phyloP scores from a whole-genome alignment of 148 eudicot species.

The Dysphania ambrosioides region DNA sequence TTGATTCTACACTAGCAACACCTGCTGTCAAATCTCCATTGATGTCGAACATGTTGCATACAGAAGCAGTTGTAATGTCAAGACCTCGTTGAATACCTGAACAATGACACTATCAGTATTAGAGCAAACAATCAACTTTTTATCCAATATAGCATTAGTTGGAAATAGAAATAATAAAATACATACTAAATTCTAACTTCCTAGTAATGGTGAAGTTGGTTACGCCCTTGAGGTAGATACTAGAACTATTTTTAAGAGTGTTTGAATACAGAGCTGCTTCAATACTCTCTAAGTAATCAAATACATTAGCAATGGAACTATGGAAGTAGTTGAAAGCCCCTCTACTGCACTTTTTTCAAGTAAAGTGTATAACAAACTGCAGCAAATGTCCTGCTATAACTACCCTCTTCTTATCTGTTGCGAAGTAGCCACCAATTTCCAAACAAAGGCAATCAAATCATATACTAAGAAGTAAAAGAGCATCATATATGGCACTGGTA shows the following conservation, averaged over 20 bases:
- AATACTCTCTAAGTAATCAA: not conserved
- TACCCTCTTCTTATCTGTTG: not conserved
- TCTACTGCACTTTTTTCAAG: not conserved
- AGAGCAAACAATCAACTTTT: too few relatives aligned
- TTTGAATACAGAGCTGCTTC: not conserved
- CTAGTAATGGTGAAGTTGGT: too few relatives aligned
- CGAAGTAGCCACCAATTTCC: not conserved
- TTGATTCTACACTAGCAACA: slow-evolving; percentile 80
- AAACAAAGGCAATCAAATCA: slow-evolving; percentile 8
- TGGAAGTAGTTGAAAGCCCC: slow-evolving; percentile 3
- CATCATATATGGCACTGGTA: too few relatives aligned
- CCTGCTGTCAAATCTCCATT: slow-evolving; percentile 82
- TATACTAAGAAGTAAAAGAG: too few relatives aligned
- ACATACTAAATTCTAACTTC: not conserved
- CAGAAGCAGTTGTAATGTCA: slow-evolving; percentile 78
- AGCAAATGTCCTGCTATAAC: not conserved
- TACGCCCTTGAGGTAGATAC: not conserved
- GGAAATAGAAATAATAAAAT: not conserved
- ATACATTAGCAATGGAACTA: not conserved
- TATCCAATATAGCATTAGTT: not conserved
- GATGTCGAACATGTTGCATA: slow-evolving; percentile 69
- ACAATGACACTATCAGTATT: slow-evolving; percentile 6
- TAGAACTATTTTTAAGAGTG: not conserved
- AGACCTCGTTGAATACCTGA: slow-evolving; percentile 57
- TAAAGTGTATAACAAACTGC: not conserved